A percentile compares a stretch with the other conserved stretches of the same genome.
Evolutionary conservation across 1,284 basidiomycete species (phyloP).

Genomic region (Ceratobasidium sp.): DNA sequence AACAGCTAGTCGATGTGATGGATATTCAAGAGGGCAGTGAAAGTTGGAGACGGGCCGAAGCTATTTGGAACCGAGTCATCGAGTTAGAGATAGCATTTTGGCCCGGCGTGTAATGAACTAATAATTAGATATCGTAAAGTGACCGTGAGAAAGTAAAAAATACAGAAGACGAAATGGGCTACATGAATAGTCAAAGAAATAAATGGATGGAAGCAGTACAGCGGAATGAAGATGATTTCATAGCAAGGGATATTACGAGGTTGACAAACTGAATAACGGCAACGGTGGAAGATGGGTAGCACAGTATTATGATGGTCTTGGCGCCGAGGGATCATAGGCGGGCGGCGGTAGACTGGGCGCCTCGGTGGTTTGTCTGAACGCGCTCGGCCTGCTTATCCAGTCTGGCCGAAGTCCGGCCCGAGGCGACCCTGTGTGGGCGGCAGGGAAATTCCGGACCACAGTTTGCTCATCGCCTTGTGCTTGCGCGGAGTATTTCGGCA

Average conservation of each 20-base stretch:
- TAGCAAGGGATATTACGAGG: too few species aligned
- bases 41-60: conserved; percentile 64
- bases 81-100: conserved; percentile 74
- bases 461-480: neutral
- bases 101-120: conserved; percentile 58
- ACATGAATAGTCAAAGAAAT: neutral
- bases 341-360: conserved; percentile 14
- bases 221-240: too few species aligned
- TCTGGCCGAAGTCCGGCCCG: neutral
- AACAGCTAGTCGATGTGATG: conserved; percentile 67
- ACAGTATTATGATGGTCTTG: neutral
- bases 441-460: neutral
- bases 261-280: too few species aligned
- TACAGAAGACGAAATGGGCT: conserved; percentile 5
- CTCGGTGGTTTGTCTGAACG: neutral
- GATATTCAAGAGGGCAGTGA: conserved; percentile 60
- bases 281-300: too few species aligned
- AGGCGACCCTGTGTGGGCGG: neutral
- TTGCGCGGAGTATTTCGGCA: conserved; percentile 28
- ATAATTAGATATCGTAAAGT: neutral
- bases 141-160: neutral
- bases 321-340: conserved; percentile 18
- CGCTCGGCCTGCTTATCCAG: neutral
- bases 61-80: conserved; percentile 69
- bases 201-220: too few species aligned